Conservation (phyloP, 1,139 yeast genomes). For the Saccharomyces hybrid region DNA sequence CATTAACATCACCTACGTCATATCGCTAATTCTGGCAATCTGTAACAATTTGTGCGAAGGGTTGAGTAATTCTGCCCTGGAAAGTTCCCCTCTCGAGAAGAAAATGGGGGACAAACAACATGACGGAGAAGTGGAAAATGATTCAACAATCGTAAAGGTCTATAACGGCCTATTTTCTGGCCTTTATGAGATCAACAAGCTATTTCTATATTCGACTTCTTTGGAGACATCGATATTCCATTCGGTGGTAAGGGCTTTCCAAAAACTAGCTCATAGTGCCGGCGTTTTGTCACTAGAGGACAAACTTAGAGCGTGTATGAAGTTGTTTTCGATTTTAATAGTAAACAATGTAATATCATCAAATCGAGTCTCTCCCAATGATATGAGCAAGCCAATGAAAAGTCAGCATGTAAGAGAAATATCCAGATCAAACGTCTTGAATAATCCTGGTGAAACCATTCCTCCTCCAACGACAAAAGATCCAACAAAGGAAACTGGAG, state of each 20-base stretch:
- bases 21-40: conserved; percentile 51
- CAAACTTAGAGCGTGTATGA: conserved; percentile 54
- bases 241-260: conserved; percentile 58
- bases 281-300: conserved; percentile 55
- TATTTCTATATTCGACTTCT: conserved; percentile 49
- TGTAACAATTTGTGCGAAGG: conserved; percentile 59
- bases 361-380: conserved; percentile 1
- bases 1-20: conserved; percentile 54
- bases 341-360: conserved; percentile 35
- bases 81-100: conserved; percentile 13
- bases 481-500: conserved; percentile 38
- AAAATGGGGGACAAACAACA: conserved; percentile 30
- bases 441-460: conserved; percentile 43
- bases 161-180: conserved; percentile 35
- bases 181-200: conserved; percentile 41
- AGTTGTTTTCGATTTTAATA: conserved; percentile 49
- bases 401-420: conserved; percentile 14
- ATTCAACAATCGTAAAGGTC: conserved; percentile 11
- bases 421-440: conserved; percentile 19
- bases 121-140: conserved; percentile 35
- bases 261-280: conserved; percentile 71
- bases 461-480: conserved; percentile 41
- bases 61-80: conserved; percentile 46
- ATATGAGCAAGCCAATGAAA: not conserved
- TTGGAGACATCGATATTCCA: conserved; percentile 66